These are phyloP conservation scores for Meira nashicola DNA, from an alignment of 1,284 basidiomycete species.

Conservation along the genomic window DNA sequence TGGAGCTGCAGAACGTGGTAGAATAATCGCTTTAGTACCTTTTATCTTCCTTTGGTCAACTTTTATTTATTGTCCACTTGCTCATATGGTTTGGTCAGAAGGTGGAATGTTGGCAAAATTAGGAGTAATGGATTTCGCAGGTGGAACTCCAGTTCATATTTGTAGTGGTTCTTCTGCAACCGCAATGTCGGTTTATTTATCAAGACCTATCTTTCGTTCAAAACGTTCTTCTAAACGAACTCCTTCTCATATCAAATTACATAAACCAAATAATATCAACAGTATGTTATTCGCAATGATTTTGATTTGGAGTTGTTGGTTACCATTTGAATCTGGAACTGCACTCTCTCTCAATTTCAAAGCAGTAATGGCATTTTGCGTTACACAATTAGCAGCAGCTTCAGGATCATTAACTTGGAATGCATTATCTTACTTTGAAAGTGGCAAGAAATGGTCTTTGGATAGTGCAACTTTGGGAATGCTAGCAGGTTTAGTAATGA, in stretches of 20 bases:
- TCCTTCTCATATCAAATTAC: slow-evolving; percentile 34
- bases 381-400: slow-evolving; percentile 69
- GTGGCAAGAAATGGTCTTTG: slow-evolving; percentile 55
- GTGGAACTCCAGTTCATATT: slow-evolving; percentile 57
- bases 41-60: slow-evolving; percentile 83
- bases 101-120: slow-evolving; percentile 84
- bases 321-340: slow-evolving; percentile 81
- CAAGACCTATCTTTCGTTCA: slow-evolving; percentile 55
- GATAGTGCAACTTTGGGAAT: slow-evolving; percentile 82
- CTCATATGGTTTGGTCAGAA: slow-evolving; percentile 76
- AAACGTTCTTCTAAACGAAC: slow-evolving; percentile 21
- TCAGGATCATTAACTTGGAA: slow-evolving; percentile 80
- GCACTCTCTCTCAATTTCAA: slow-evolving; percentile 86
- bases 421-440: slow-evolving; percentile 54
- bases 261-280: slow-evolving; percentile 87
- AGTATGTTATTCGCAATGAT: slow-evolving; percentile 80
- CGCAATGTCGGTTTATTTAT: slow-evolving; percentile 80
- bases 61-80: slow-evolving; percentile 57
- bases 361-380: slow-evolving; percentile 78
- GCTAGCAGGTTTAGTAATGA: slow-evolving; percentile 55
- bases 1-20: slow-evolving; percentile 76
- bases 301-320: slow-evolving; percentile 93
- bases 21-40: slow-evolving; percentile 81
- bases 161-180: slow-evolving; percentile 68
- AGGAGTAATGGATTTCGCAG: slow-evolving; percentile 73